Evolutionary conservation across 2,329 filamentous ascomycete species (phyloP), one percentile per base, ranked within the genome.

Genomic region (Pestalotiopsis sp.): DNA sequence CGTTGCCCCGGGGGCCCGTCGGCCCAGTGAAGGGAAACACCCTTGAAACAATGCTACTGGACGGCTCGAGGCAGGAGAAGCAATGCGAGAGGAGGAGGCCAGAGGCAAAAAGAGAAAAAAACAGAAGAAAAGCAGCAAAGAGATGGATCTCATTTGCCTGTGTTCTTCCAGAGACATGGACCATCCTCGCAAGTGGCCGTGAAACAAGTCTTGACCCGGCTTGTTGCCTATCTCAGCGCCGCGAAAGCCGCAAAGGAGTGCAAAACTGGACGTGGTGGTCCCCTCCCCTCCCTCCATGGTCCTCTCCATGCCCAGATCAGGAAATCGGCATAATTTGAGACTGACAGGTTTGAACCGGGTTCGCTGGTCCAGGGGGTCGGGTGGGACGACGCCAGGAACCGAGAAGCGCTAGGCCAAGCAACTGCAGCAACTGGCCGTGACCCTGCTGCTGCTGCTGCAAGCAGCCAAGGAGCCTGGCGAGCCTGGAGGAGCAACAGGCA

Each of bases 311-410:
- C 13, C 25, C 27, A 36, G 31, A 66, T 36, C 4, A 27, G 63
- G 41, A 66, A 66, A 58, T 66, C 71, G 72, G 73, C 71, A 75
- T 73, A 75, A 73, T 71, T 73, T 72, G 68, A 61, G 65, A 67
- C 52, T 67, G 56, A 38, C 65, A 67, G 65, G 52, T 49, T 67
- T 27, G 65, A 41, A 69, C 66, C 67, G 63, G 61, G 57, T 67
- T 57, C 64, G 58, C 63, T 63, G 41, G 58, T 57, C 63, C 66
- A 71, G 68, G 67, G 36, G 69, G 39, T 62, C 20, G 45, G 45
- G 45, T 52, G 45, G 45, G 45, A 52, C 45, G 45, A 52, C 45
- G 45, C 58, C 62, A 69, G 57, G 66, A 72, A 71, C 61, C 64
- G 56, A 67, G 41, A 36, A 66, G 27, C 31, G 38, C 27, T 31